These are phyloP conservation scores for Truncatella angustata DNA, from an alignment of 2,329 filamentous ascomycete genomes.

Conservation along the genomic window DNA sequence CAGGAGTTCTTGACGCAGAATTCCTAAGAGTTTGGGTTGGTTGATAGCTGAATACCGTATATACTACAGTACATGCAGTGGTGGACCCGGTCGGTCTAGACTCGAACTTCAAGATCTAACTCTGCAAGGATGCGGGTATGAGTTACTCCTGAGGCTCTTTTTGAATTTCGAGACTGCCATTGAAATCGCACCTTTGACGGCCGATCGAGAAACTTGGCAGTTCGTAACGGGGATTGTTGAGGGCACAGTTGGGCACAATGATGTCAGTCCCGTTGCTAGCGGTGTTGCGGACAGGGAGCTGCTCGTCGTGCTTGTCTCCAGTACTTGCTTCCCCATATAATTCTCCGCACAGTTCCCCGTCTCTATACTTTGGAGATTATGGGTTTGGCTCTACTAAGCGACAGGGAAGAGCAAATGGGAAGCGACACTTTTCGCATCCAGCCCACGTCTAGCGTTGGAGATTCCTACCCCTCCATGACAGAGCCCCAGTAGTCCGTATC, in stretches of 20 bases:
- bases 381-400: too few relatives aligned
- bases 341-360: constrained; percentile 9
- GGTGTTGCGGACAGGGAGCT: constrained; percentile 1
- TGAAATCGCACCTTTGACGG: constrained; percentile 1
- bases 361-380: constrained; percentile 5
- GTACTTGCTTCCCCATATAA: constrained; percentile 8
- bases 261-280: constrained; percentile 5
- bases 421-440: neutral
- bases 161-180: neutral
- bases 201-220: constrained; percentile 8
- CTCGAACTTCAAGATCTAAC: too few relatives aligned
- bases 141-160: constrained; percentile 8
- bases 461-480: neutral
- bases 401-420: neutral
- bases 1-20: too few relatives aligned
- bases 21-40: too few relatives aligned
- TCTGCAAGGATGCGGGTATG: too few relatives aligned
- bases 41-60: too few relatives aligned
- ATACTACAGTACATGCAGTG: too few relatives aligned
- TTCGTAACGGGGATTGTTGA: neutral
- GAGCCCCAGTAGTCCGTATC: neutral
- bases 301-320: constrained; percentile 2
- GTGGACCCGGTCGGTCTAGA: neutral
- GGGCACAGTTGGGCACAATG: neutral
- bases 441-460: neutral